These are phyloP conservation scores for Glycine soja DNA, from an alignment of 306 rosid genomes.

Conservation along the genomic window DNA sequence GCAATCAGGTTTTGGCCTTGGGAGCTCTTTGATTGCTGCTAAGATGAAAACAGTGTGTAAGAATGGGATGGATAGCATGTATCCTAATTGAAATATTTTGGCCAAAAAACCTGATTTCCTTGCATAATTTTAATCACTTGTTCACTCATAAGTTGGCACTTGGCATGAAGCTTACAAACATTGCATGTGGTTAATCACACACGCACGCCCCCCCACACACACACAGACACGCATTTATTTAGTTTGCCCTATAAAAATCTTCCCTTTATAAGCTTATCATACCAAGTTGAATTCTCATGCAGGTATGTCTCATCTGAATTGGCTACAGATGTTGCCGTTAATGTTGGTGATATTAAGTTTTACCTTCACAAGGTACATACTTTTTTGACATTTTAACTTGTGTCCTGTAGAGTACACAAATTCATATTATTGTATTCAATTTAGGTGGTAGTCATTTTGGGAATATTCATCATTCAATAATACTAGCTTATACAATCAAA, in stretches of 20 bases:
- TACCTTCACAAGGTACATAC: constrained; percentile 82
- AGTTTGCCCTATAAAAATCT: not conserved
- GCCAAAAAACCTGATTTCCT: not conserved
- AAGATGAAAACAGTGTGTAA: not conserved
- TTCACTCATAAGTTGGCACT: not conserved
- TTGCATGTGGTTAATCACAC: not conserved
- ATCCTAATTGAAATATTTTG: not conserved
- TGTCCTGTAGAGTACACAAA: constrained; percentile 10
- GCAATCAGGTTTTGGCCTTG: constrained; percentile 17
- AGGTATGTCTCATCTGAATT: constrained; percentile 90
- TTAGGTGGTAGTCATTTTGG: constrained; percentile 25
- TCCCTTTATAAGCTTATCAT: constrained; percentile 5
- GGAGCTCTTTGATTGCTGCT: constrained; percentile 13
- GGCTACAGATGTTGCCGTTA: constrained; percentile 74
- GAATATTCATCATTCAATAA: not conserved
- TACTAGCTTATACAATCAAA: not conserved
- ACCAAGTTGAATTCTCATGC: constrained; percentile 40
- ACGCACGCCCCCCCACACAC: too few species aligned
- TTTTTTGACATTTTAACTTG: constrained; percentile 18
- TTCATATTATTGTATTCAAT: constrained; percentile 9
- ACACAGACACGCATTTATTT: too few species aligned
- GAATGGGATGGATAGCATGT: not conserved
- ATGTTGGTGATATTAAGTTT: constrained; percentile 83
- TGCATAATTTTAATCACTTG: not conserved
- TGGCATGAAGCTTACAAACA: not conserved